Base-by-base conservation (phyloP, 495 filamentous ascomycete genomes). In the Aspergillus bridgeri region DNA sequence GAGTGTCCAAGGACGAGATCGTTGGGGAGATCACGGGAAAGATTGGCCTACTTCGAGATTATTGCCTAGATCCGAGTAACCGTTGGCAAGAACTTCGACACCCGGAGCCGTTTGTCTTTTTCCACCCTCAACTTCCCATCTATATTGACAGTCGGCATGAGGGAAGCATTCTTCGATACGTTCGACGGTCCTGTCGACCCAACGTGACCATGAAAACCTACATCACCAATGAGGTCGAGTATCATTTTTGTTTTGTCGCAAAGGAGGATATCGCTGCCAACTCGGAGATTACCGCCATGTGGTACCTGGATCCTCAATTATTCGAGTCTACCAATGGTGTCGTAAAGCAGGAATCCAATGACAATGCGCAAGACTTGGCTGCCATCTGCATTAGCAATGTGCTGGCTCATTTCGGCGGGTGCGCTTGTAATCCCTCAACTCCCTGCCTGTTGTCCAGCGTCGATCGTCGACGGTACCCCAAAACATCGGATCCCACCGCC, bases 101-200 rank as follows among this genome's bases (percentile, higher is more conserved):
- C 66, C 92, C 94, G 5, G 85, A 91, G 38, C 89, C 89, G 6
- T 92, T 91, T 60, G 89, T 96, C 27, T 87, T 92, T 64, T 93
- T 94, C 70, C 89, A 90, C 64, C 86, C 87, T 6, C 79, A 82
- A 48, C 82, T 93, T 18, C 89, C 93, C 0, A 81, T 98, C 15
- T 96, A 91, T 74, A 92, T 98, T 59, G 94, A 98, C 69, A 90
- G 90, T 5, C 83, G 94, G 25, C 80, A 79, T 57, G 89, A 92
- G 75, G 94, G 93, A 15, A 95, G 89, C 17, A 76, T 83, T 17
- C 84, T 92, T 48, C 88, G 94, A 25, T 97, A 91, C 67, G 83
- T 91, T 19, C 83, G 94, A 38, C 83, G 93, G 49, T 97, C 94
- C 64, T 98, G 94, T 70, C 83, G 79, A 50, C 89, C 94, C 2